Base-by-base conservation (phyloP, 139 green algal species). In the Tetradesmus lagerheimii region DNA sequence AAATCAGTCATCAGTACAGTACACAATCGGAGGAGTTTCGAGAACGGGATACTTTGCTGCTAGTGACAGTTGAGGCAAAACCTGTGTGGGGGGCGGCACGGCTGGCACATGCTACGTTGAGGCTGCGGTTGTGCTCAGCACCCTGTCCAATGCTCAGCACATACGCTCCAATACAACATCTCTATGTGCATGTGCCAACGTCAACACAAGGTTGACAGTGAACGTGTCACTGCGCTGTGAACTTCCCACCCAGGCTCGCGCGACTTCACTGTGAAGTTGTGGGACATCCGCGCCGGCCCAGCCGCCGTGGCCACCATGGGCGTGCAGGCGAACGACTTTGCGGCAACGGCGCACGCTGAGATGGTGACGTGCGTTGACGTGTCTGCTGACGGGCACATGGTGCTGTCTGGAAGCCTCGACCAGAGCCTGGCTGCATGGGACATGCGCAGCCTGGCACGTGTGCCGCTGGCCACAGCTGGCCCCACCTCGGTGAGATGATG, bases 331-430 rank as follows among this genome's bases (percentile, higher is more conserved):
- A 34, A 25, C 18, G 82, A 87, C 57, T 37, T 79, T 15, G 37
- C 82, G n/a, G 15, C 35, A 3, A 57, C 53, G 4, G 79, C 82
- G 16, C 82, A 87, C 57, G 15, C n/a, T 23, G 83, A 88, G 37
- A 88, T 88, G 83, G 64, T 88, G 15, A 88, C 83, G 16, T 88
- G 83, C 29, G 83, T 88, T 9, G 83, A 88, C 67, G 83, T 80
- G n/a, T 39, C 64, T 18, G 83, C 43, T 1, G 64, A 80, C 6
- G 23, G 43, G 6, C 23, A 47, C 27, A 50, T 88, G 35, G 23
- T 71, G 57, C 57, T 71, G 57, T 80, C 83, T 31, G 83, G 64
- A 38, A 88, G 83, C 71, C 35, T 88, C 14, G 83, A 88, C 38
- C 38, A 80, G 38, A 80, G 57, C 57, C 31, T 71, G 57, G 57